Evolutionary conservation across 768 basidiomycete genomes (phyloP).

Genomic region (Boletus eberwhitei): DNA sequence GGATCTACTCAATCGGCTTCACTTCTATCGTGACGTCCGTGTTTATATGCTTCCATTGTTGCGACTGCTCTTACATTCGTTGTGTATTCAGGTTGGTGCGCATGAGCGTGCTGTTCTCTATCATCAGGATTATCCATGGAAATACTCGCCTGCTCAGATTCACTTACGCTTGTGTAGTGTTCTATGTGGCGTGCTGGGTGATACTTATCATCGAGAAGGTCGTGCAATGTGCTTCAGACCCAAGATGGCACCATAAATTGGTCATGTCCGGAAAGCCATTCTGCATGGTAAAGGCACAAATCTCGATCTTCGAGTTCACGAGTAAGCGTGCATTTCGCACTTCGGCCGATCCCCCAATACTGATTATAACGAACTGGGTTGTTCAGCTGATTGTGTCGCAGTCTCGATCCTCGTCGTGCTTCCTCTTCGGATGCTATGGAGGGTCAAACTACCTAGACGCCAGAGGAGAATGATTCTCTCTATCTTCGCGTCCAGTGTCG

Average conservation of each 20-base stretch:
- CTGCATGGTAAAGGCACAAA: slow-evolving; percentile 1
- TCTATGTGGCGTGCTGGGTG: slow-evolving; percentile 6
- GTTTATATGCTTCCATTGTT: background rate
- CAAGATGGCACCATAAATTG: slow-evolving; percentile 5
- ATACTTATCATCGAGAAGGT: slow-evolving; percentile 6
- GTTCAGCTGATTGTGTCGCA: slow-evolving; percentile 16
- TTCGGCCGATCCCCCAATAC: too few relatives aligned
- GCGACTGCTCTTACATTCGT: background rate
- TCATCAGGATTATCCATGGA: slow-evolving; percentile 12
- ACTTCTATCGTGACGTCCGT: slow-evolving; percentile 8
- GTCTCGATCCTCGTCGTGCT: slow-evolving; percentile 15
- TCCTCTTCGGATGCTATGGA: slow-evolving; percentile 22
- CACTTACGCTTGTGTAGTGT: slow-evolving; percentile 6
- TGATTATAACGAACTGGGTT: background rate
- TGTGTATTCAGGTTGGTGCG: slow-evolving; percentile 9
- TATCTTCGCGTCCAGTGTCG: slow-evolving; percentile 19
- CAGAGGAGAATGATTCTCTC: slow-evolving; percentile 25
- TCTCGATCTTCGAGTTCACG: slow-evolving; percentile 13
- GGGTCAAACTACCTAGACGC: slow-evolving; percentile 16
- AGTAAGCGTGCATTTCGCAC: slow-evolving; percentile 4
- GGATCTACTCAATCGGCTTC: slow-evolving; percentile 13
- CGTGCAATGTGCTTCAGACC: slow-evolving; percentile 5
- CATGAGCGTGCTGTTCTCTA: slow-evolving; percentile 21
- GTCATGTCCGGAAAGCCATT: slow-evolving; percentile 4
- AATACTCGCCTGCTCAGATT: slow-evolving; percentile 2